These are phyloP conservation scores for Annulohypoxylon bovei DNA, from an alignment of 495 filamentous ascomycete species.

Conservation along the genomic window DNA sequence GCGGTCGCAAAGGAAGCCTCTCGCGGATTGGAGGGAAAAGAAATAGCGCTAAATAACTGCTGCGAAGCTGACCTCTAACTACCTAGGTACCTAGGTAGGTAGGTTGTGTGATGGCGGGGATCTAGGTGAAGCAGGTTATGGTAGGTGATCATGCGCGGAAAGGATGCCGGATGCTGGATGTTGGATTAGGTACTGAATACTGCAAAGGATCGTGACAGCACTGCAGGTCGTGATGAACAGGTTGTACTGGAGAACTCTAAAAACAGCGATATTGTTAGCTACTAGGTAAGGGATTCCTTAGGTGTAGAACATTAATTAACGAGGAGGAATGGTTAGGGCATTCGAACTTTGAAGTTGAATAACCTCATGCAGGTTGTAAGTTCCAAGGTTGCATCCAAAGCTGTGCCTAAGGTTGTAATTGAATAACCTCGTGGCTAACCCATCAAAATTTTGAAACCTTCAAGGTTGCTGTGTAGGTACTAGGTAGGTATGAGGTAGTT, in stretches of 20 bases:
- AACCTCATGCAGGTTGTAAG: background rate
- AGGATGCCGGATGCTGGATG: background rate
- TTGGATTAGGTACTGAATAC: background rate
- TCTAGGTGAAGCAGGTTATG: background rate
- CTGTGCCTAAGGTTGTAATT: background rate
- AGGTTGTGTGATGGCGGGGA: background rate
- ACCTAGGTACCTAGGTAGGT: conserved; percentile 1
- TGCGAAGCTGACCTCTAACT: conserved; percentile 43
- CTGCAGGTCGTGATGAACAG: background rate
- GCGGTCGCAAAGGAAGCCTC: conserved; percentile 24
- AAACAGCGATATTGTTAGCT: background rate
- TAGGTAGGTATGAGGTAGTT: too few relatives aligned
- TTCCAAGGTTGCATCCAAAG: background rate
- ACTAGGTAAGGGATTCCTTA: background rate
- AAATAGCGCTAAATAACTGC: conserved; percentile 33
- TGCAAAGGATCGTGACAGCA: background rate
- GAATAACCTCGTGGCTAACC: background rate
- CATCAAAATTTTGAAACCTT: background rate
- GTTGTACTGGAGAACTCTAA: background rate
- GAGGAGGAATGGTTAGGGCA: background rate
- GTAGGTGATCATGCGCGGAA: conserved; percentile 33
- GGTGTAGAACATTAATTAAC: background rate
- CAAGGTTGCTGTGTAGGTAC: too few relatives aligned
- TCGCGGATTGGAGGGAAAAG: conserved; percentile 32
- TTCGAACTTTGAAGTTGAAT: background rate